Evolutionary conservation across 768 basidiomycete species (phyloP).

Genomic region (Boletus insuetus): DNA sequence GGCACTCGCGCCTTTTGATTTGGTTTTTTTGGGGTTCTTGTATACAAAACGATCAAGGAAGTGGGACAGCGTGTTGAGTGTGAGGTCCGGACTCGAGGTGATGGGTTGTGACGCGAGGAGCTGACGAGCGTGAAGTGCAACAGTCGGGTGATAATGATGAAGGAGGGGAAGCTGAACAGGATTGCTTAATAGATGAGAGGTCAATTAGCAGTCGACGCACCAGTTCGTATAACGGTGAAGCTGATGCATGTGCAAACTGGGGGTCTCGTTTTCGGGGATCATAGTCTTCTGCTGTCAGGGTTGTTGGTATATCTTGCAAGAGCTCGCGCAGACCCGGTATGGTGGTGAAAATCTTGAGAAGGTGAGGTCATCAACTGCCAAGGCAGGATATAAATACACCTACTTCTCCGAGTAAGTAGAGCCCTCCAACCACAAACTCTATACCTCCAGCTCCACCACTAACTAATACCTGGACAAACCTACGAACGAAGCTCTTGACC

Average conservation of each 20-base stretch:
- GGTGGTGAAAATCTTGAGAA: slow-evolving; percentile 47
- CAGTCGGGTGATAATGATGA: slow-evolving; percentile 86
- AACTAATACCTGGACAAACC: slow-evolving; percentile 79
- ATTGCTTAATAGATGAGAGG: neutral
- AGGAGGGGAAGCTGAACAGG: slow-evolving; percentile 67
- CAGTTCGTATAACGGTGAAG: slow-evolving; percentile 86
- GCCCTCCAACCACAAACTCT: slow-evolving; percentile 85
- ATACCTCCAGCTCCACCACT: slow-evolving; percentile 70
- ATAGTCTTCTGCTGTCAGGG: slow-evolving; percentile 45
- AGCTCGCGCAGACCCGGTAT: slow-evolving; percentile 46
- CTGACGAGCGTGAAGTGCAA: slow-evolving; percentile 83
- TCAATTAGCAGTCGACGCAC: slow-evolving; percentile 42
- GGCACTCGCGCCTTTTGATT: slow-evolving; percentile 75
- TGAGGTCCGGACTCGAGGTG: slow-evolving; percentile 83
- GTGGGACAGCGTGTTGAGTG: slow-evolving; percentile 88
- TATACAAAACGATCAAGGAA: slow-evolving; percentile 98
- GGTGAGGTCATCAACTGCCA: neutral
- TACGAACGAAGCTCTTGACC: slow-evolving; percentile 74
- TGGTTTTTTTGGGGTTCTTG: slow-evolving; percentile 85
- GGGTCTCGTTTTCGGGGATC: slow-evolving; percentile 92
- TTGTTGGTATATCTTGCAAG: slow-evolving; percentile 35
- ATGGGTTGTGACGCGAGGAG: slow-evolving; percentile 70
- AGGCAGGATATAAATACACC: slow-evolving; percentile 17
- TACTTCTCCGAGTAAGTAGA: slow-evolving; percentile 88
- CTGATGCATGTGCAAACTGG: slow-evolving; percentile 75